A percentile compares a stretch with the other conserved stretches of the same genome.
Evolutionary conservation across 306 rosid genomes (phyloP).

Genomic region (Amphicarpaea edgeworthii): DNA sequence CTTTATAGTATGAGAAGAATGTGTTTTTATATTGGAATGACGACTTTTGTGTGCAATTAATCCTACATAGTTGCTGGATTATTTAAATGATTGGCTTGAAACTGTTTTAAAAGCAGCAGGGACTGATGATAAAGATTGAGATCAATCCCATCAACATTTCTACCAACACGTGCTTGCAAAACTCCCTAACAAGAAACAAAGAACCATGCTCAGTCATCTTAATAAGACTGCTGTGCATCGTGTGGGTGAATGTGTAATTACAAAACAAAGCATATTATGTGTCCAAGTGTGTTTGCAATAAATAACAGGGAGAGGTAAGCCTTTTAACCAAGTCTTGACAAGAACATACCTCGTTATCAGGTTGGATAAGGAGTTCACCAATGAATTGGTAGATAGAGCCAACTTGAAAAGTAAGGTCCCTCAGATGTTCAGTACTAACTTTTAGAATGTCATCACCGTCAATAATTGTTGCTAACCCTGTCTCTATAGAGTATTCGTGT

Average conservation of each 20-base stretch:
- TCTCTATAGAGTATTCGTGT: slow-evolving; percentile 66
- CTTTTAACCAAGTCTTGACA: slow-evolving; percentile 15
- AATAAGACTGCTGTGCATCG: not conserved
- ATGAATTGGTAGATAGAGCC: slow-evolving; percentile 87
- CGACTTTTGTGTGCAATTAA: slow-evolving; percentile 4
- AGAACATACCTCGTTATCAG: slow-evolving; percentile 66
- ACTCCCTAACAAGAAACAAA: slow-evolving; percentile 64
- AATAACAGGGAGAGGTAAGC: not conserved
- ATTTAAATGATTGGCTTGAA: slow-evolving; percentile 69
- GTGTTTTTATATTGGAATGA: slow-evolving; percentile 4
- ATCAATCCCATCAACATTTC: slow-evolving; percentile 94
- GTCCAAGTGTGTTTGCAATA: slow-evolving; percentile 18
- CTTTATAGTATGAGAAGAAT: slow-evolving; percentile 3
- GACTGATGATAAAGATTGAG: slow-evolving; percentile 85
- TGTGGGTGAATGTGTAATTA: slow-evolving; percentile 18
- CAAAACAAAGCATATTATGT: slow-evolving; percentile 29
- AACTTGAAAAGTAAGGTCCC: slow-evolving; percentile 65
- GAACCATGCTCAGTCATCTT: slow-evolving; percentile 30
- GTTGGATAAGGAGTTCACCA: slow-evolving; percentile 75
- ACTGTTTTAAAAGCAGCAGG: slow-evolving; percentile 69
- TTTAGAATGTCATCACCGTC: slow-evolving; percentile 64
- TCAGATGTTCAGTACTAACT: slow-evolving; percentile 66
- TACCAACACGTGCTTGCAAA: slow-evolving; percentile 79
- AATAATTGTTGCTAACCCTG: slow-evolving; percentile 63
- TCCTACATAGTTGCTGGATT: slow-evolving; percentile 46